These are phyloP conservation scores for Sarcomyxa edulis DNA, from an alignment of 768 basidiomycete genomes.

Conservation along the genomic window DNA sequence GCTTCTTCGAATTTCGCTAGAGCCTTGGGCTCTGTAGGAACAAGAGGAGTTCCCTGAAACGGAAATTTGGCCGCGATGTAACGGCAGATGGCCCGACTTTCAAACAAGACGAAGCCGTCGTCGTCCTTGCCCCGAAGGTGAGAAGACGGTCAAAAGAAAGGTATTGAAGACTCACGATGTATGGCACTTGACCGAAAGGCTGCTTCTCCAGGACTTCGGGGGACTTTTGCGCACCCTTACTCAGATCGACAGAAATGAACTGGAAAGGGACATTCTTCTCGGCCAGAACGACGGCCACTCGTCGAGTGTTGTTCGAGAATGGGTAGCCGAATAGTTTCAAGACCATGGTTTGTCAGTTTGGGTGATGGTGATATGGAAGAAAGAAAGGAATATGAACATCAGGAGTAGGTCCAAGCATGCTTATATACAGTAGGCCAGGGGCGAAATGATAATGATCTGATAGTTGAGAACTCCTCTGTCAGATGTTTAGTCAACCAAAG, in stretches of 20 bases:
- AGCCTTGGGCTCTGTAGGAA: slow-evolving; percentile 41
- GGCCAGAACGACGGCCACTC: slow-evolving; percentile 44
- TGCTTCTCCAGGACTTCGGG: slow-evolving; percentile 40
- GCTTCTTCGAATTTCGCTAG: slow-evolving; percentile 41
- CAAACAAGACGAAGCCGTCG: slow-evolving; percentile 57
- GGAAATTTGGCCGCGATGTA: slow-evolving; percentile 55
- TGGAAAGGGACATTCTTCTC: slow-evolving; percentile 58
- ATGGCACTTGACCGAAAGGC: slow-evolving; percentile 63
- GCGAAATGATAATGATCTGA: no score
- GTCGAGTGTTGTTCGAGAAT: slow-evolving; percentile 42
- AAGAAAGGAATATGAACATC: no score
- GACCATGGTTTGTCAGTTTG: no score
- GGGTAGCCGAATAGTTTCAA: slow-evolving; percentile 34
- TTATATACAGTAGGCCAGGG: no score
- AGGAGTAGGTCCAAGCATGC: no score
- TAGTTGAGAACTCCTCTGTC: no score
- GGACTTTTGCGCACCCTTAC: slow-evolving; percentile 41
- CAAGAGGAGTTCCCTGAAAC: slow-evolving; percentile 41
- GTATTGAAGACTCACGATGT: slow-evolving; percentile 30
- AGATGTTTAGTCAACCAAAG: no score
- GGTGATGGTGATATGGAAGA: no score
- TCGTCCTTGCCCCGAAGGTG: slow-evolving; percentile 39
- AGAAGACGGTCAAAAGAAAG: no score
- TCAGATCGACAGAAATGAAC: slow-evolving; percentile 36
- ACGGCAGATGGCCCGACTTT: slow-evolving; percentile 55